These are phyloP conservation scores for Parathielavia hyrcaniae DNA, from an alignment of 495 filamentous ascomycete genomes.

Conservation along the genomic window DNA sequence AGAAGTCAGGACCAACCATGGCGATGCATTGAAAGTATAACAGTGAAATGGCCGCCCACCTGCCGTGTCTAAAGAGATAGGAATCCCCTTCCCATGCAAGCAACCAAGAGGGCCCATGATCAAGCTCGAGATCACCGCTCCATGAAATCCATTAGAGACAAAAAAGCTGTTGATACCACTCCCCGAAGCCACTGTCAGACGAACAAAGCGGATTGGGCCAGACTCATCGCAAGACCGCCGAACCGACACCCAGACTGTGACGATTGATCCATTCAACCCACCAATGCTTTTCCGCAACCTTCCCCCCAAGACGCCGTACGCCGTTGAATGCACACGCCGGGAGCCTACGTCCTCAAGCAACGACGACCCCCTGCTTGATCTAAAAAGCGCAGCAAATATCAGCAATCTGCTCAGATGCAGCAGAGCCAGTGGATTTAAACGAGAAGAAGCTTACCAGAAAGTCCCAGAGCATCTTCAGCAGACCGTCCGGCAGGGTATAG, in stretches of 20 bases:
- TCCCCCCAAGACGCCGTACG: constrained; percentile 17
- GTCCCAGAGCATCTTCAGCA: constrained; percentile 91
- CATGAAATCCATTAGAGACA: not conserved
- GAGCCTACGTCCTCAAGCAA: not conserved
- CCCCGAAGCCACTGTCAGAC: not conserved
- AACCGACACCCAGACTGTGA: constrained; percentile 4
- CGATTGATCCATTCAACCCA: constrained; percentile 2
- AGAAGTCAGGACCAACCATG: not conserved
- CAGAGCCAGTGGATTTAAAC: too few species aligned
- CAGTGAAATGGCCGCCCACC: not conserved
- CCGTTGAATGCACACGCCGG: constrained; percentile 15
- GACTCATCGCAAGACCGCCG: constrained; percentile 5
- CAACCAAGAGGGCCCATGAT: not conserved
- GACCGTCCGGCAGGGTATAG: constrained; percentile 80
- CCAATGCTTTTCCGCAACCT: constrained; percentile 14
- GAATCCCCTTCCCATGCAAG: not conserved
- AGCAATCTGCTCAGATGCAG: not conserved
- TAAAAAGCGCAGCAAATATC: not conserved
- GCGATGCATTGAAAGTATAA: not conserved
- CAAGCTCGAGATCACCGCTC: not conserved
- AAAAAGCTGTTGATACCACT: not conserved
- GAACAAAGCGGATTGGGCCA: not conserved
- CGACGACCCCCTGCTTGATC: constrained; percentile 11
- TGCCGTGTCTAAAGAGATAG: not conserved
- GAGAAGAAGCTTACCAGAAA: constrained; percentile 48